phyloP scores from a whole-genome alignment of 2,329 filamentous ascomycete genomes.

The Aspergillus sp. region DNA sequence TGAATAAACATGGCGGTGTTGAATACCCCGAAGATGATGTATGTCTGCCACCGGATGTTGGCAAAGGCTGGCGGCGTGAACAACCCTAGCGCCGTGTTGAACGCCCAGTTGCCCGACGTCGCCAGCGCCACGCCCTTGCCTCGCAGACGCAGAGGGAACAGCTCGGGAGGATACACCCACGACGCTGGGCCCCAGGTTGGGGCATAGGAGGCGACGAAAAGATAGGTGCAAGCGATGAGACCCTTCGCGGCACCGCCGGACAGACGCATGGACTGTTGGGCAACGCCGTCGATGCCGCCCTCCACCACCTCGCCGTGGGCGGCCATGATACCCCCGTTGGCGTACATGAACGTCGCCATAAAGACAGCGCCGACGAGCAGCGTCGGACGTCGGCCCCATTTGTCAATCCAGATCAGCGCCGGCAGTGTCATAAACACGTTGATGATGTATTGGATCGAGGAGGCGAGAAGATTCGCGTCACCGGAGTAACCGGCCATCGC shows the following conservation, averaged over 20 bases:
- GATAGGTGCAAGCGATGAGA: slow-evolving; percentile 68
- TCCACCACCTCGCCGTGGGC: slow-evolving; percentile 39
- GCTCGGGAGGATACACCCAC: slow-evolving; percentile 59
- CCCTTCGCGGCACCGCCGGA: slow-evolving; percentile 54
- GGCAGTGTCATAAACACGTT: slow-evolving; percentile 78
- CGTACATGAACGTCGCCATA: slow-evolving; percentile 55
- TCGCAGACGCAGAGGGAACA: slow-evolving; percentile 51
- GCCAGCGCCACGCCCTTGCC: slow-evolving; percentile 61
- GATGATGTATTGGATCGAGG: slow-evolving; percentile 73
- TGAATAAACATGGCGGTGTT: slow-evolving; percentile 65
- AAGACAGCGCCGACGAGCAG: slow-evolving; percentile 65
- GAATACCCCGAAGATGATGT: slow-evolving; percentile 71
- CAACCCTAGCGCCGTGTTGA: slow-evolving; percentile 48
- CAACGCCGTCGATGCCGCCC: slow-evolving; percentile 35
- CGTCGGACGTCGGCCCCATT: slow-evolving; percentile 70
- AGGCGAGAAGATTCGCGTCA: slow-evolving; percentile 61
- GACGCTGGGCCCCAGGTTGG: slow-evolving; percentile 60
- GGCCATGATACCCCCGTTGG: slow-evolving; percentile 44
- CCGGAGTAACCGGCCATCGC: slow-evolving; percentile 67
- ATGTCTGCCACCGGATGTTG: slow-evolving; percentile 56
- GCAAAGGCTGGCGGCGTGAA: slow-evolving; percentile 54
- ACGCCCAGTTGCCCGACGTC: slow-evolving; percentile 61
- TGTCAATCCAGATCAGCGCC: slow-evolving; percentile 71
- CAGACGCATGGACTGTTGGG: slow-evolving; percentile 40
- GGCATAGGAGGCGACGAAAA: slow-evolving; percentile 62